Evolutionary conservation across 805 yeast species (phyloP), one percentile per base, ranked within the genome.

Genomic region (Metschnikowia lochheadii): DNA sequence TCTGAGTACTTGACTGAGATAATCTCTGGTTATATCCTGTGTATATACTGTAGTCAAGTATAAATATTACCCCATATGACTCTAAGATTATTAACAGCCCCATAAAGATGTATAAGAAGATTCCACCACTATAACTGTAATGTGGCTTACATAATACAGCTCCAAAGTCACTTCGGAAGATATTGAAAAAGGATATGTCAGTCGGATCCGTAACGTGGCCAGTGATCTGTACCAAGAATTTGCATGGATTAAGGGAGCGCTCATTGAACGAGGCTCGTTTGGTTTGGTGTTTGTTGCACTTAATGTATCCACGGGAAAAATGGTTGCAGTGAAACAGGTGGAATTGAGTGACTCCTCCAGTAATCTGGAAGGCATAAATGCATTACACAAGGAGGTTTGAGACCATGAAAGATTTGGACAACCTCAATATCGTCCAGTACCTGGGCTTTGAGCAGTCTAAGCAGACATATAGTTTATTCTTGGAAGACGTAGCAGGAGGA

Each of bases 401-500:
- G 54, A 90, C 96, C 2, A 77, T 94, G 80, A 92, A 92, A 65
- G 96, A 94, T 64, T 75, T 94, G 47, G 97, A 94, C 62, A 99
- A 94, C 68, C 71, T 86, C 33, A 94, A 94, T 63, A 91, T 94
- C 57, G 99, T 94, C 3, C 99, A 94, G 64, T 94, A 94, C 62
- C 75, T 94, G 35, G 99, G 99, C 0, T 94, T 89, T 67, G 98
- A 94, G 64, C 83, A 83, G 54, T 76, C 77, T 44, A 82, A 80
- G 40, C 80, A 80, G 50, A 85, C 86, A 3, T 89, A 90, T 72
- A 89, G 92, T 64, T 72, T 94, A 55, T 94, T 94, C 63, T 67
- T 94, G 49, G 99, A 94, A 65, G 94, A 94, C 65, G 98, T 94
- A 53, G 96, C 97, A 11, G 99, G 99, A 49, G 99, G 99, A 0